These are phyloP conservation scores for Cytospora piceae DNA, from an alignment of 2,329 filamentous ascomycete genomes.

Conservation along the genomic window DNA sequence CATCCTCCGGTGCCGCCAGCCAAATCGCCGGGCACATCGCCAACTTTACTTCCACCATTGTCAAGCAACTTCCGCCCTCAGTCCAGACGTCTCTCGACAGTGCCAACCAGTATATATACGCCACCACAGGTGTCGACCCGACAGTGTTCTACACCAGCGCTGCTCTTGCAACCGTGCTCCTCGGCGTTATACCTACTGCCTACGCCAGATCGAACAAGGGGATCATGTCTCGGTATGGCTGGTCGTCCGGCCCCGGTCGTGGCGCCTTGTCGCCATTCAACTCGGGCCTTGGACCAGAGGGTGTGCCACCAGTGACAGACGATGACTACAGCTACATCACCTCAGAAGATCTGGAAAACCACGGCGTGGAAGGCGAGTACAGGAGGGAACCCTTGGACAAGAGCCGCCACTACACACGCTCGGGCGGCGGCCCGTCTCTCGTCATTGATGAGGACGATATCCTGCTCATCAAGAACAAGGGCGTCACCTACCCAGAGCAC, in stretches of 20 bases:
- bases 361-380: slow-evolving; percentile 38
- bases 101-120: slow-evolving; percentile 55
- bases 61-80: slow-evolving; percentile 47
- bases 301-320: slow-evolving; percentile 68
- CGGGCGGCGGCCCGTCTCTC: slow-evolving; percentile 35
- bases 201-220: slow-evolving; percentile 34
- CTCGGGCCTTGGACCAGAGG: slow-evolving; percentile 45
- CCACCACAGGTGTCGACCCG: slow-evolving; percentile 54
- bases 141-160: slow-evolving; percentile 55
- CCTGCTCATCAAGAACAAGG: slow-evolving; percentile 70
- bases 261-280: slow-evolving; percentile 54
- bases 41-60: slow-evolving; percentile 54
- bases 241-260: slow-evolving; percentile 49
- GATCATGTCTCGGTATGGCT: slow-evolving; percentile 58
- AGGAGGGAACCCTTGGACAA: slow-evolving; percentile 35
- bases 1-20: slow-evolving; percentile 61
- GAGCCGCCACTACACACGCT: slow-evolving; percentile 27
- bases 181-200: slow-evolving; percentile 49
- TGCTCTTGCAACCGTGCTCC: slow-evolving; percentile 52
- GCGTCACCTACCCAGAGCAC: slow-evolving; percentile 67
- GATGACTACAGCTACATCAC: slow-evolving; percentile 83
- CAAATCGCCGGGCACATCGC: slow-evolving; percentile 49
- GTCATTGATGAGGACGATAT: slow-evolving; percentile 65
- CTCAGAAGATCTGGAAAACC: slow-evolving; percentile 68
- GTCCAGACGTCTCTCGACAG: slow-evolving; percentile 59